A percentile compares a stretch with the other conserved stretches of the same genome.
Conservation (phyloP, 2,329 filamentous ascomycete genomes). For the Fusarium sambucinum region DNA sequence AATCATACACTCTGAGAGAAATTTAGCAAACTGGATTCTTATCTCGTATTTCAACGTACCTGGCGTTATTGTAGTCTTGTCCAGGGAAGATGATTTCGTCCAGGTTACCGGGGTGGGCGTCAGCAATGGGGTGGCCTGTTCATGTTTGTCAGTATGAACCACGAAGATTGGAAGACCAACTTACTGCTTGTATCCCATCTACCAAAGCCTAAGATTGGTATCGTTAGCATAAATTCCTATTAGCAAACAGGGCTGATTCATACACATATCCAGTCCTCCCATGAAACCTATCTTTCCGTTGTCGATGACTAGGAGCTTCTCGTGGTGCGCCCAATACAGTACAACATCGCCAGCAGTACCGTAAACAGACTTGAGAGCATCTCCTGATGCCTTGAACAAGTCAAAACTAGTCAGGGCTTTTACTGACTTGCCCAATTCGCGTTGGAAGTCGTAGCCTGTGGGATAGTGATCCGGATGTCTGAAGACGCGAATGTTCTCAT, state of each 20-base stretch:
- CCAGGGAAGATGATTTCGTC: conserved; percentile 85
- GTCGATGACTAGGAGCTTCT: conserved; percentile 89
- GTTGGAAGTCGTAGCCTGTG: conserved; percentile 74
- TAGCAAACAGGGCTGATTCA: conserved; percentile 19
- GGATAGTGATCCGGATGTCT: conserved; percentile 90
- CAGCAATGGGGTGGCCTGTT: conserved; percentile 79
- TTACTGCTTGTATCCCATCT: conserved; percentile 85
- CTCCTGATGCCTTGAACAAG: conserved; percentile 74
- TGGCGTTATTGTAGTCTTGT: conserved; percentile 93
- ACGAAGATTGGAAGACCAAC: conserved; percentile 15
- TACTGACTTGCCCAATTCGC: conserved; percentile 75
- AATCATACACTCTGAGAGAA: conserved; percentile 74
- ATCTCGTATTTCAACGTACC: rapidly evolving
- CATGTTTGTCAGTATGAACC: conserved; percentile 21
- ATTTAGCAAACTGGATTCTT: background rate
- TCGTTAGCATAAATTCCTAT: conserved; percentile 38
- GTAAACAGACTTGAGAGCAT: conserved; percentile 82
- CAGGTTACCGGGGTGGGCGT: conserved; percentile 83
- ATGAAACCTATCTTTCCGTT: conserved; percentile 81
- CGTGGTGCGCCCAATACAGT: conserved; percentile 92
- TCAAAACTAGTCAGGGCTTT: conserved; percentile 63
- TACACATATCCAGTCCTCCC: conserved; percentile 88
- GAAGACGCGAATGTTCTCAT: conserved; percentile 71
- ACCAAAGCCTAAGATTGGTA: conserved; percentile 71
- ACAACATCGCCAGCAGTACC: conserved; percentile 85